These are phyloP conservation scores for Saccharomyces kudriavzevii DNA, from an alignment of 805 yeast species.

Conservation along the genomic window DNA sequence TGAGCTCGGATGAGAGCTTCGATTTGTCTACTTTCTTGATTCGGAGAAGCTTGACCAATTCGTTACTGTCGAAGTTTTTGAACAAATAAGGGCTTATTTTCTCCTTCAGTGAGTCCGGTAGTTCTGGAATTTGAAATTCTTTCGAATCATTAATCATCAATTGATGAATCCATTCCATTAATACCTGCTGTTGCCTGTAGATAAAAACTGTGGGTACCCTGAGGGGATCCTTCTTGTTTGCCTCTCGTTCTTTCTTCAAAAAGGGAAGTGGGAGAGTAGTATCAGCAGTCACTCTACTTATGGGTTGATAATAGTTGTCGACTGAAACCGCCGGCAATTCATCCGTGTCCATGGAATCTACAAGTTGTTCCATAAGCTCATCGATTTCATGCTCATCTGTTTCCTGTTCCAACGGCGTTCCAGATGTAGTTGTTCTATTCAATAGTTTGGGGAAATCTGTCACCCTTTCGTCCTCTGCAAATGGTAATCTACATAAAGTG, in stretches of 20 bases:
- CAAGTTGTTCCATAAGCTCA: slow-evolving; percentile 36
- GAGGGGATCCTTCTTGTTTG: slow-evolving; percentile 18
- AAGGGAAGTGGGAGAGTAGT: slow-evolving; percentile 20
- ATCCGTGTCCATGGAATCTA: slow-evolving; percentile 40
- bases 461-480: slow-evolving; percentile 63
- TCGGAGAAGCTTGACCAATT: not conserved
- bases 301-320: slow-evolving; percentile 18
- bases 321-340: slow-evolving; percentile 8
- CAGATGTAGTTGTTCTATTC: slow-evolving; percentile 30
- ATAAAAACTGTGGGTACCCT: slow-evolving; percentile 28
- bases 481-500: slow-evolving; percentile 53
- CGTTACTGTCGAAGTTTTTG: not conserved
- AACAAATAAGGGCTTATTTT: slow-evolving; percentile 12
- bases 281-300: slow-evolving; percentile 6
- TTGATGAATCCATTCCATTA: slow-evolving; percentile 22
- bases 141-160: slow-evolving; percentile 11
- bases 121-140: slow-evolving; percentile 22
- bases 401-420: slow-evolving; percentile 20
- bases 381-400: slow-evolving; percentile 35
- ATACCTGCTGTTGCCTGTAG: slow-evolving; percentile 22
- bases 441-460: slow-evolving; percentile 42
- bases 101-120: slow-evolving; percentile 16
- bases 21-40: not conserved
- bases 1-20: not conserved
- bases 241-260: slow-evolving; percentile 6